A percentile compares a stretch with the other conserved stretches of the same genome.
Conservation (phyloP, 2,329 filamentous ascomycete genomes). For the Bretziella fagacearum region DNA sequence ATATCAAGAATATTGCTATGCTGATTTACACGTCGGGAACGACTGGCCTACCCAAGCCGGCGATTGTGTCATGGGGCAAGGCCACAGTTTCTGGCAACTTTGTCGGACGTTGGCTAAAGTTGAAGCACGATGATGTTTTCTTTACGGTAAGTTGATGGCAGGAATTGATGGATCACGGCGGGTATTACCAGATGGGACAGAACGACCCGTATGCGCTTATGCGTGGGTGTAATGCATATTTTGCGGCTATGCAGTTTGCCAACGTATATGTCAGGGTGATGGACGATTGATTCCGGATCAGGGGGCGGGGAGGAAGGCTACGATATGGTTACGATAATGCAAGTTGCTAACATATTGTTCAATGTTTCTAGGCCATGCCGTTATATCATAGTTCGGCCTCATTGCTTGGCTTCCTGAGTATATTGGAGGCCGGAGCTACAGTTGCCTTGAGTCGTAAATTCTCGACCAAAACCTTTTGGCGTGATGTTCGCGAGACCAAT, state of each 20-base stretch:
- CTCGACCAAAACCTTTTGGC: slow-evolving; percentile 61
- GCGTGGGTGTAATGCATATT: no score
- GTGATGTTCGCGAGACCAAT: slow-evolving; percentile 50
- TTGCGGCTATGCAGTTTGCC: no score
- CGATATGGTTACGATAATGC: not conserved
- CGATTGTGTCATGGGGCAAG: slow-evolving; percentile 59
- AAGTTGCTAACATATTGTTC: not conserved
- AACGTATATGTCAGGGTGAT: no score
- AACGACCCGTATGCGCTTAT: no score
- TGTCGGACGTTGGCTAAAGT: slow-evolving; percentile 35
- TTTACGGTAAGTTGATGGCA: slow-evolving; percentile 49
- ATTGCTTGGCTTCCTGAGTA: slow-evolving; percentile 48
- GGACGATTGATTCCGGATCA: no score
- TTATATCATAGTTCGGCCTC: slow-evolving; percentile 71
- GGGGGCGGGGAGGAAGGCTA: no score
- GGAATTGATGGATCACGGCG: not conserved
- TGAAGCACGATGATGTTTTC: slow-evolving; percentile 49
- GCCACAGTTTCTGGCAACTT: slow-evolving; percentile 36
- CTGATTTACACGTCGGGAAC: slow-evolving; percentile 80
- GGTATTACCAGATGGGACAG: not conserved
- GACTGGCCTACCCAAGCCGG: slow-evolving; percentile 67
- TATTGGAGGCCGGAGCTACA: slow-evolving; percentile 44
- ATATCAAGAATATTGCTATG: slow-evolving; percentile 42
- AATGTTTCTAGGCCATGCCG: slow-evolving; percentile 53
- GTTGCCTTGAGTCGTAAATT: slow-evolving; percentile 62